Evolutionary conservation across 495 filamentous ascomycete genomes (phyloP).

Genomic region (Bombardia bombarda): DNA sequence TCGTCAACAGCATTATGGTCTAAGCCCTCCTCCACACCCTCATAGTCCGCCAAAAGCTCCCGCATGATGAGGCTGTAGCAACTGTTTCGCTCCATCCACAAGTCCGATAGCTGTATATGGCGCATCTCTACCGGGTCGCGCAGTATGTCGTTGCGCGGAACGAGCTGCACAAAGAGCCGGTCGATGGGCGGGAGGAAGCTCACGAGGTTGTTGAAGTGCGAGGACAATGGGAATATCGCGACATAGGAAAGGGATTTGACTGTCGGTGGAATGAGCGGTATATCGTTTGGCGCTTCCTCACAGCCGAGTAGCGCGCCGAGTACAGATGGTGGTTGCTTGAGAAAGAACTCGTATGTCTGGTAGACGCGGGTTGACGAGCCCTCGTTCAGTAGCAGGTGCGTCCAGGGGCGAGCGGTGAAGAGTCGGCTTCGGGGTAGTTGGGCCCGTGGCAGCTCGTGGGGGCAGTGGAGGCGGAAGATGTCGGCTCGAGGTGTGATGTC

Average conservation of each 20-base stretch:
- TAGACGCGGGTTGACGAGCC: conserved; percentile 31
- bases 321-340: conserved; percentile 30
- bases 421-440: conserved; percentile 5
- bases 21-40: background rate
- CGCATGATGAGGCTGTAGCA: conserved; percentile 33
- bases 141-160: conserved; percentile 31
- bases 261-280: conserved; percentile 23
- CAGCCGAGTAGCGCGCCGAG: conserved; percentile 28
- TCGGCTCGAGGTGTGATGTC: background rate
- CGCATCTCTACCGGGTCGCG: conserved; percentile 27
- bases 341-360: conserved; percentile 30
- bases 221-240: conserved; percentile 36
- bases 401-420: conserved; percentile 34
- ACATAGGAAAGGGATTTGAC: conserved; percentile 38
- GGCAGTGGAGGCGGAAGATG: background rate
- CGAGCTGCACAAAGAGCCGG: conserved; percentile 36
- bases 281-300: conserved; percentile 22
- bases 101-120: conserved; percentile 26
- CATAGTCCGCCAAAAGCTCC: conserved; percentile 19
- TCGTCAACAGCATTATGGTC: background rate
- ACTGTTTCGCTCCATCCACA: conserved; percentile 39
- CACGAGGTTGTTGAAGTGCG: conserved; percentile 29
- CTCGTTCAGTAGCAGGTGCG: conserved; percentile 35
- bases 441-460: background rate
- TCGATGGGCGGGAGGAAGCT: conserved; percentile 29